Percentiles rank a stretch among this genome's conserved stretches.
Evolutionary conservation across 306 rosid genomes (phyloP).

Genomic region (Abrus pulchellus): DNA sequence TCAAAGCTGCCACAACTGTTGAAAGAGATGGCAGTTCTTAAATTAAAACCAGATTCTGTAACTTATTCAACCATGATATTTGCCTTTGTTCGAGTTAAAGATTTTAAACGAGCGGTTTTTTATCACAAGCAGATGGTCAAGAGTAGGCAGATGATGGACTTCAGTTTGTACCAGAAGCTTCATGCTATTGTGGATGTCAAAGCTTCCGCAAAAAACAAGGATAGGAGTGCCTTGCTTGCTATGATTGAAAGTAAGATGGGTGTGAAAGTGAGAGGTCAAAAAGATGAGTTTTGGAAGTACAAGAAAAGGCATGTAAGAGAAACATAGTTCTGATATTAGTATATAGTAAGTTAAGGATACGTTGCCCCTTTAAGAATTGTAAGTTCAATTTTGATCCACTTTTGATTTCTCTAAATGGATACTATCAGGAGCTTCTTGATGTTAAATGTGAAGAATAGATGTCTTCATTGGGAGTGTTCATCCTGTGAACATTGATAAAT

Average conservation of each 20-base stretch:
- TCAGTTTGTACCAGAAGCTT: conserved; percentile 71
- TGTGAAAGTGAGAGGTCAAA: conserved; percentile 68
- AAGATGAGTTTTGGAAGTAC: conserved; percentile 93
- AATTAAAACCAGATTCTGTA: conserved; percentile 82
- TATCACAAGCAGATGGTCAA: conserved; percentile 86
- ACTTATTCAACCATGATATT: conserved; percentile 89
- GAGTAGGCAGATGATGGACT: conserved; percentile 73
- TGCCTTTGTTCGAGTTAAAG: conserved; percentile 76
- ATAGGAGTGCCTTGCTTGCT: conserved; percentile 69
- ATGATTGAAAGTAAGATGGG: conserved; percentile 69
- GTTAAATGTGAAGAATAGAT: conserved; percentile 14
- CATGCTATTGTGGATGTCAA: conserved; percentile 72
- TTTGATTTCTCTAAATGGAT: background rate
- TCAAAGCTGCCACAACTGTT: conserved; percentile 79
- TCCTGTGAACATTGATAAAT: background rate
- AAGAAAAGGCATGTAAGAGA: conserved; percentile 58
- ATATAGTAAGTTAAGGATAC: conserved; percentile 24
- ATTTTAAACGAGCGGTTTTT: conserved; percentile 74
- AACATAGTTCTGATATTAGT: conserved; percentile 38
- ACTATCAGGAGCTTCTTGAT: conserved; percentile 32
- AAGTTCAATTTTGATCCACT: conserved; percentile 39
- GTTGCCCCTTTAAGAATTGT: conserved; percentile 12
- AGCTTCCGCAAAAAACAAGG: conserved; percentile 75
- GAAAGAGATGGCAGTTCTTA: conserved; percentile 76
- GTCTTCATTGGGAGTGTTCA: background rate